Conservation (phyloP, 108 stramenopile genomes). For the Stephanodiscus triporus region DNA sequence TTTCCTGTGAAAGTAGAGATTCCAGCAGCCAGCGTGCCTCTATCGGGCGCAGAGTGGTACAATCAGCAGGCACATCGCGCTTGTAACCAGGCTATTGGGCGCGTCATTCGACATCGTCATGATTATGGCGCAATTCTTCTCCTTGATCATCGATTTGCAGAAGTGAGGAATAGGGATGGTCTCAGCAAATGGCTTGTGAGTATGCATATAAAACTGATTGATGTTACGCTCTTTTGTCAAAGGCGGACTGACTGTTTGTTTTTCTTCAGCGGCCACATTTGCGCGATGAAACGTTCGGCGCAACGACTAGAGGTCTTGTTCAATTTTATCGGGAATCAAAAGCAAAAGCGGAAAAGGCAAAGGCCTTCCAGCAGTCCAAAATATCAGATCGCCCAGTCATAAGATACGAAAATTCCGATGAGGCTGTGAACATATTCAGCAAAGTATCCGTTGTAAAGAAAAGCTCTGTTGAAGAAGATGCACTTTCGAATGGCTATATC, state of each 20-base stretch:
- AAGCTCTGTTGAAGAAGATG: not conserved
- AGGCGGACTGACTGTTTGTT: not conserved
- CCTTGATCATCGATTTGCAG: constrained; percentile 91
- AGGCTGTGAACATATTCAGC: constrained; percentile 30
- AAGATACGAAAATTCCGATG: constrained; percentile 34
- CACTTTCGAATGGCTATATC: constrained; percentile 46
- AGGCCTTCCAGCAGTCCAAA: not conserved
- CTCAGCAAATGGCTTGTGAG: constrained; percentile 81
- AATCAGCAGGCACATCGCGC: constrained; percentile 95
- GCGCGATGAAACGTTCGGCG: constrained; percentile 72
- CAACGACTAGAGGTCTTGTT: constrained; percentile 54
- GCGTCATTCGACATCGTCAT: constrained; percentile 96
- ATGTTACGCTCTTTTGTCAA: not conserved
- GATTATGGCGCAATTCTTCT: constrained; percentile 97
- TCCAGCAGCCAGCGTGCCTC: constrained; percentile 15
- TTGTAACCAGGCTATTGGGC: constrained; percentile 98
- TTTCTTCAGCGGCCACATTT: constrained; percentile 63
- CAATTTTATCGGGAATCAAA: constrained; percentile 73
- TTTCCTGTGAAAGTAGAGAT: not conserved
- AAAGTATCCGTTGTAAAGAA: constrained; percentile 63
- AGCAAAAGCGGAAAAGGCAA: constrained; percentile 47
- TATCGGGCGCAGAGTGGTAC: constrained; percentile 97
- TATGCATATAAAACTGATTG: not conserved
- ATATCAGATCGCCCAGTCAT: not conserved
- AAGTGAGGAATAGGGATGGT: constrained; percentile 68